Percentiles rank a stretch among this genome's conserved stretches.
Evolutionary conservation across 768 basidiomycete species (phyloP).

Genomic region (Lactifluus piperatus): DNA sequence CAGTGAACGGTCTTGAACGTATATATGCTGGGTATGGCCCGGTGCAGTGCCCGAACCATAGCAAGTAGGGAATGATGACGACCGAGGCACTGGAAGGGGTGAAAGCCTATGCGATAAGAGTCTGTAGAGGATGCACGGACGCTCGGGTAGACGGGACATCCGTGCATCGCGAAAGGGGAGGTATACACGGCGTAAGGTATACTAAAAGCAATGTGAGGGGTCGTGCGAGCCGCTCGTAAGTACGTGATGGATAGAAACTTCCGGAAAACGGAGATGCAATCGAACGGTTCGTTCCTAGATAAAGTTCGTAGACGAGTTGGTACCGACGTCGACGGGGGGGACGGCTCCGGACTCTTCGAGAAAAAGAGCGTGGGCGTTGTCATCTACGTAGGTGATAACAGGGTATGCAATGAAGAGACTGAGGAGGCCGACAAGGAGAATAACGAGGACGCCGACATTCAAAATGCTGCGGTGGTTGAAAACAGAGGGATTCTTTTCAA

Average conservation of each 20-base stretch:
- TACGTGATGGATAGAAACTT: constrained; percentile 5
- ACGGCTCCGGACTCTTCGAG: constrained; percentile 51
- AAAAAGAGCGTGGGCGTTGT: constrained; percentile 31
- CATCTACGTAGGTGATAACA: constrained; percentile 45
- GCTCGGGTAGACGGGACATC: neutral
- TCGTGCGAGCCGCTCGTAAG: constrained; percentile 3
- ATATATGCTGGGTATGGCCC: neutral
- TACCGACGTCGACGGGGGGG: constrained; percentile 46
- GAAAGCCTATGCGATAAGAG: neutral
- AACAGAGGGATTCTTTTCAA: constrained; percentile 31
- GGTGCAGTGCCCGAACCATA: neutral
- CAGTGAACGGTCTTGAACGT: neutral
- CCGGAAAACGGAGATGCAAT: constrained; percentile 2
- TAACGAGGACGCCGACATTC: constrained; percentile 61
- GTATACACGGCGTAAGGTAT: constrained; percentile 17
- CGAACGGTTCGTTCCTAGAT: constrained; percentile 1
- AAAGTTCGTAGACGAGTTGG: constrained; percentile 6
- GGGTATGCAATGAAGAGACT: constrained; percentile 80
- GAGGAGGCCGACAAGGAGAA: constrained; percentile 55
- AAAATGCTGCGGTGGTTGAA: constrained; percentile 42
- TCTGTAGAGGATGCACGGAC: neutral
- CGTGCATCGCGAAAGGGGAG: neutral
- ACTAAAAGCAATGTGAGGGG: constrained; percentile 4
- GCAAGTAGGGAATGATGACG: neutral
- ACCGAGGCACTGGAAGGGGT: neutral